Evolutionary conservation across 768 basidiomycete species (phyloP).

Genomic region (Collybia mongolica): DNA sequence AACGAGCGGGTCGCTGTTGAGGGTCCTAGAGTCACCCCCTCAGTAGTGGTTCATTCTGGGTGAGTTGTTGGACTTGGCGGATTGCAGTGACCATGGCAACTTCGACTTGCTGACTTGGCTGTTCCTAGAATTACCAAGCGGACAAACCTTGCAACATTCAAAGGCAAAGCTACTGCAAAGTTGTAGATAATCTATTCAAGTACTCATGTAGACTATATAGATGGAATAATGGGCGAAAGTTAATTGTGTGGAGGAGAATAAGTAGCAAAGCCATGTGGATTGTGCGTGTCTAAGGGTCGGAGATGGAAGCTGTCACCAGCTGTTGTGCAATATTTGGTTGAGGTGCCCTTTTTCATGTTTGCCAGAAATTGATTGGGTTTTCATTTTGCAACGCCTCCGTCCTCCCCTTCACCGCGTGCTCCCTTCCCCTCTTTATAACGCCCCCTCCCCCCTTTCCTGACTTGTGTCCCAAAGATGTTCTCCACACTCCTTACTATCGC

Average conservation of each 20-base stretch:
- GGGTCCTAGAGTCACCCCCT: slow-evolving; percentile 58
- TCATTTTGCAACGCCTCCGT: slow-evolving; percentile 17
- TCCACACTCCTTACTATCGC: slow-evolving; percentile 74
- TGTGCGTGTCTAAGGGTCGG: too few species aligned
- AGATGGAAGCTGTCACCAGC: slow-evolving; percentile 1
- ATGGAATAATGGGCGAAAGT: slow-evolving; percentile 4
- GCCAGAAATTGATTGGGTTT: background rate
- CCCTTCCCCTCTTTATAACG: slow-evolving; percentile 27
- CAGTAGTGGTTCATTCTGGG: slow-evolving; percentile 71
- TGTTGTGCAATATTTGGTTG: slow-evolving; percentile 1
- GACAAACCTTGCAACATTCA: slow-evolving; percentile 62
- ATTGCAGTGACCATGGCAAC: slow-evolving; percentile 37
- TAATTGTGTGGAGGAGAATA: background rate
- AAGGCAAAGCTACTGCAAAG: slow-evolving; percentile 46
- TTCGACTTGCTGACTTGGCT: slow-evolving; percentile 1
- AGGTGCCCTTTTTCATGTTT: background rate
- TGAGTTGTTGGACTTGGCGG: slow-evolving; percentile 37
- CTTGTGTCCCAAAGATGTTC: slow-evolving; percentile 58
- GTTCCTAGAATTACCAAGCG: slow-evolving; percentile 59
- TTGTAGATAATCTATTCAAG: slow-evolving; percentile 27
- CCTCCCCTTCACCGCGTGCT: slow-evolving; percentile 24
- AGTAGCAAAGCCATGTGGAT: too few species aligned
- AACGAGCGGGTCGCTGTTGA: slow-evolving; percentile 56
- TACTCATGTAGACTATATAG: background rate
- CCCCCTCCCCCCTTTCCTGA: slow-evolving; percentile 20